phyloP scores from a whole-genome alignment of 257 asterid species.

The Echium plantagineum region DNA sequence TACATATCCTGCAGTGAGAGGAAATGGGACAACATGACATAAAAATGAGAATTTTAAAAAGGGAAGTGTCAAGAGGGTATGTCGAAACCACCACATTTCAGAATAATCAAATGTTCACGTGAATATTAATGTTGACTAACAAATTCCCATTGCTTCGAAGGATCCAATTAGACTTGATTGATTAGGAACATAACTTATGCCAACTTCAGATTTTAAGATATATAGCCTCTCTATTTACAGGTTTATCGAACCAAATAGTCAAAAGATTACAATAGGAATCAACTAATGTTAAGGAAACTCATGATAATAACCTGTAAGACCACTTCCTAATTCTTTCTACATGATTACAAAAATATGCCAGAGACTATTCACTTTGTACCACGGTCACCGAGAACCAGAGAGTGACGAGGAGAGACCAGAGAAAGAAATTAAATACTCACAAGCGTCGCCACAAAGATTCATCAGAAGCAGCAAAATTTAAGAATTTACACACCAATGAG shows the following conservation, averaged over 20 bases:
- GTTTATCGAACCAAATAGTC: background rate
- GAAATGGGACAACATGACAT: background rate
- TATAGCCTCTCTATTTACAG: background rate
- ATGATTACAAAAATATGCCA: no score
- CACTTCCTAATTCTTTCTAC: background rate
- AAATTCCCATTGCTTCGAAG: background rate
- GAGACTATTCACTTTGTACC: background rate
- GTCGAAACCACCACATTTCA: background rate
- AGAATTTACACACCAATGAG: slow-evolving; percentile 67
- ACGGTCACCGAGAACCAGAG: background rate
- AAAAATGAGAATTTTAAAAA: background rate
- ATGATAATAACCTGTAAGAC: background rate
- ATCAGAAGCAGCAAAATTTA: slow-evolving; percentile 60
- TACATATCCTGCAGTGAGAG: background rate
- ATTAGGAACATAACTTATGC: no score
- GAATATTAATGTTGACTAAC: background rate
- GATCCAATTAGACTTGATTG: background rate
- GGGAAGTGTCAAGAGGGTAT: background rate
- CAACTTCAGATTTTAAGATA: background rate
- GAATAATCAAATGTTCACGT: background rate
- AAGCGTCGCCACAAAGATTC: slow-evolving; percentile 83
- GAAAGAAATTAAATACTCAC: slow-evolving; percentile 34
- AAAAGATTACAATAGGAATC: background rate
- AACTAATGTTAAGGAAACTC: background rate
- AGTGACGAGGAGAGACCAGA: slow-evolving; percentile 1